Evolutionary conservation across 495 filamentous ascomycete genomes (phyloP), one percentile per base, ranked within the genome.

Genomic region (Chlorociboria aeruginascens): DNA sequence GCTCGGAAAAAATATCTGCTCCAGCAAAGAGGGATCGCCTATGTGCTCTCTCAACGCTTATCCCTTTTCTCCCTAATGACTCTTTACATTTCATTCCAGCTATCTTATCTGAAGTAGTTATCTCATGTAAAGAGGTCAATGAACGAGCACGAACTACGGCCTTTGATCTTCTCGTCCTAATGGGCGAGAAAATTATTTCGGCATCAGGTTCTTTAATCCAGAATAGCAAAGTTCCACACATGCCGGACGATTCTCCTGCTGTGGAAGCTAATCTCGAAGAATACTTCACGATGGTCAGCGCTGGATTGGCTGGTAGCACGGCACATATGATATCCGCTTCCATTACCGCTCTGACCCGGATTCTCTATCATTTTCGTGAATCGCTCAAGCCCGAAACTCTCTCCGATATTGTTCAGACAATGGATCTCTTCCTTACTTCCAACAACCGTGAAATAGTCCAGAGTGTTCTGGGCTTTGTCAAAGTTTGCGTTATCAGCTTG

Each of bases 281-380:
- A 61, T 96, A 93, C 64, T 86, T 96, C 73, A 95, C 89, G 35
- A 98, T 98, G 90, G 82, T 98, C 31, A 89, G 85, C 40, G 93
- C 92, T 16, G 92, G 93, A 63, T 77, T 98, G 30, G 92, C 90
- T 1, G 90, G 88, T 36, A 79, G 73, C 50, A 85, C 87, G 13
- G 89, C 92, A 33, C 92, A 97, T 67, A 95, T 95, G 86, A 82
- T 96, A 50, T 89, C 85, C 7, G 92, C 92, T 6, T 85, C 83
- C 8, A 89, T 98, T 60, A 95, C 88, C 8, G 92, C 93, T 3
- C 70, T 97, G 35, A 89, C 89, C 1, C 77, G 93, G 6, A 77
- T 95, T 20, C 80, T 98, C 30, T 97, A 89, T 64, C 83, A 95
- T 52, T 97, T 94, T 72, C 74, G 75, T 6, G 68, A 81, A 28